A percentile compares a stretch with the other conserved stretches of the same genome.
These are phyloP conservation scores for Capsicum chinense DNA, from an alignment of 257 asterid genomes.

Conservation along the genomic window DNA sequence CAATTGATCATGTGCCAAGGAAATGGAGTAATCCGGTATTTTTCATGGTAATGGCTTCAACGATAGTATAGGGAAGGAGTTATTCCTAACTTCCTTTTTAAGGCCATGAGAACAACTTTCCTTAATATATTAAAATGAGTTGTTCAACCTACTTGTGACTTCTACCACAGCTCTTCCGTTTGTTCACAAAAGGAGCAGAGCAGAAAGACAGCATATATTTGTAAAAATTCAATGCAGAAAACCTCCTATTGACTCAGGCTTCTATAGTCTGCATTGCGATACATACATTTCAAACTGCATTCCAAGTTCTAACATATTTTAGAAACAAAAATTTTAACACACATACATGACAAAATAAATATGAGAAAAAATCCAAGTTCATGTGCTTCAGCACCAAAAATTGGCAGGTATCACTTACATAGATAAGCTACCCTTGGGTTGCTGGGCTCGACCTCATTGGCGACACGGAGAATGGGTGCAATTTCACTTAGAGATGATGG, in stretches of 20 bases:
- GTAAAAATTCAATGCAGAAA: neutral
- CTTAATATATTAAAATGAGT: neutral
- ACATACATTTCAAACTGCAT: conserved; percentile 23
- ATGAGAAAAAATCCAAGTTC: conserved; percentile 9
- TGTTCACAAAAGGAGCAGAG: conserved; percentile 5
- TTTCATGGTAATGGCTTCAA: conserved; percentile 7
- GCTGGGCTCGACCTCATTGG: conserved; percentile 92
- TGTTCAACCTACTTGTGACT: conserved; percentile 23
- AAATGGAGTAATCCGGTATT: neutral
- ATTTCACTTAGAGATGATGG: conserved; percentile 95
- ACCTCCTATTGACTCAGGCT: neutral
- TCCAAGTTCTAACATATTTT: conserved; percentile 7
- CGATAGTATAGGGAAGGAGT: neutral
- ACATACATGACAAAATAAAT: neutral
- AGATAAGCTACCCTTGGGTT: conserved; percentile 94
- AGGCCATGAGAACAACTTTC: conserved; percentile 4
- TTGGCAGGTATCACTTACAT: conserved; percentile 58
- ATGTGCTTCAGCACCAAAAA: conserved; percentile 17
- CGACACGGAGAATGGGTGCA: conserved; percentile 98
- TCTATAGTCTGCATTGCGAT: neutral
- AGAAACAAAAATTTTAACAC: neutral
- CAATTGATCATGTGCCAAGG: neutral
- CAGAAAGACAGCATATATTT: neutral
- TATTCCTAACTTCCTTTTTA: neutral
- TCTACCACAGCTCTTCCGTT: neutral